Evolutionary conservation across 306 rosid genomes (phyloP).

Genomic region (Calophaca sinica): DNA sequence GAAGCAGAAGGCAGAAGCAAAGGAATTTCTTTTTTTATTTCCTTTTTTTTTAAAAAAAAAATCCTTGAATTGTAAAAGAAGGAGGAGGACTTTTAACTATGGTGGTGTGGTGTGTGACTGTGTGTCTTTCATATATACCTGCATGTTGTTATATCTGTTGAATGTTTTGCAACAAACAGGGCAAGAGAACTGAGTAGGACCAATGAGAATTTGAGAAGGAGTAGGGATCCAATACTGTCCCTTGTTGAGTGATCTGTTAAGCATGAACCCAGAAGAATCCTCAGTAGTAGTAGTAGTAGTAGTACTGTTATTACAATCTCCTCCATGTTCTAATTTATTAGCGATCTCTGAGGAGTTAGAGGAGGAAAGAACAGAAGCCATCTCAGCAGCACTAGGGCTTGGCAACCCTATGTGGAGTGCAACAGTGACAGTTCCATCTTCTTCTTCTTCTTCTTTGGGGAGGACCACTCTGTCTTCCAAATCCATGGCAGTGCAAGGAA

Average conservation of each 20-base stretch:
- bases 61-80: constrained; percentile 16
- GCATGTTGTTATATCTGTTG: constrained; percentile 99
- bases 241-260: constrained; percentile 65
- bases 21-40: neutral
- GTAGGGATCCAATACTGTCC: constrained; percentile 99
- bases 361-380: constrained; percentile 78
- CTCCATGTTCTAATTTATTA: neutral
- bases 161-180: constrained; percentile 97
- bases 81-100: neutral
- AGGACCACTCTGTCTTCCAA: constrained; percentile 30
- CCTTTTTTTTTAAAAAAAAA: neutral
- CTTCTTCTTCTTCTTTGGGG: constrained; percentile 39
- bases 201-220: constrained; percentile 99
- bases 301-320: constrained; percentile 27
- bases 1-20: constrained; percentile 44
- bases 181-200: constrained; percentile 96
- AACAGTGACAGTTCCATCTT: constrained; percentile 63
- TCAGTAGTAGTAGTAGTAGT: constrained; percentile 14
- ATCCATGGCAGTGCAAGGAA: constrained; percentile 55
- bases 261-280: constrained; percentile 57
- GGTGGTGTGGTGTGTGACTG: too few relatives aligned
- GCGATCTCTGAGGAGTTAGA: constrained; percentile 54
- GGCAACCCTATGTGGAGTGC: constrained; percentile 98
- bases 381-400: constrained; percentile 92
- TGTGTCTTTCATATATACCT: constrained; percentile 52